Evolutionary conservation across 2,329 filamentous ascomycete species (phyloP).

Genomic region (Metarhizium album): DNA sequence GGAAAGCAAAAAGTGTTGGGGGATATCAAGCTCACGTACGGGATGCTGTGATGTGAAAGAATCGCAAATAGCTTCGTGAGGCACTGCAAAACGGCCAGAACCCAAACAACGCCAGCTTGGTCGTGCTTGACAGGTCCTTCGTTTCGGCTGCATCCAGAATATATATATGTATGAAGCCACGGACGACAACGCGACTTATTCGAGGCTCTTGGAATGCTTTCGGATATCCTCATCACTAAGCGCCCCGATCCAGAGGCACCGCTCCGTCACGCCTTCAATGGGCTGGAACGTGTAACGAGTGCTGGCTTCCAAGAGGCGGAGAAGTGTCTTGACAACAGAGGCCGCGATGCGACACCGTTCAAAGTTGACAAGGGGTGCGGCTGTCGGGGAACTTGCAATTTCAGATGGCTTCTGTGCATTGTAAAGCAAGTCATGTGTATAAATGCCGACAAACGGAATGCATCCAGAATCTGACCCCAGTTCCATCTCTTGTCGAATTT

Average conservation of each 20-base stretch:
- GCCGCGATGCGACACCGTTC: conserved; percentile 70
- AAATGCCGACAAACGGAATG: conserved; percentile 75
- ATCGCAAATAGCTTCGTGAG: not conserved
- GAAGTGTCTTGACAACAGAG: conserved; percentile 65
- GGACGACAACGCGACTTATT: conserved; percentile 18
- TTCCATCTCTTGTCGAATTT: conserved; percentile 72
- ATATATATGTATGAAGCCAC: not conserved
- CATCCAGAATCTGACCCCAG: conserved; percentile 55
- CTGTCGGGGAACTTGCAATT: conserved; percentile 55
- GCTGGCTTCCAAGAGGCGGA: conserved; percentile 70
- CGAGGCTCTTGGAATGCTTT: conserved; percentile 37
- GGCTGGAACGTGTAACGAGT: conserved; percentile 63
- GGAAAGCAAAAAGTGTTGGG: not conserved
- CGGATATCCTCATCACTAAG: conserved; percentile 66
- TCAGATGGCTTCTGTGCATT: conserved; percentile 70
- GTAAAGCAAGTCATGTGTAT: conserved; percentile 75
- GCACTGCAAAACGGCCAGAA: not conserved
- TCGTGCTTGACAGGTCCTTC: not conserved
- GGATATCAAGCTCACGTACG: not conserved
- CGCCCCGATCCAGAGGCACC: conserved; percentile 78
- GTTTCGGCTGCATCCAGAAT: not conserved
- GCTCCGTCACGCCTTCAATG: conserved; percentile 65
- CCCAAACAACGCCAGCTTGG: not conserved
- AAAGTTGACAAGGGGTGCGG: conserved; percentile 68
- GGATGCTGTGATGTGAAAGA: not conserved